These are phyloP conservation scores for Dendrocalamus sinicus DNA, from an alignment of 176 grass and related monocot species.

Conservation along the genomic window DNA sequence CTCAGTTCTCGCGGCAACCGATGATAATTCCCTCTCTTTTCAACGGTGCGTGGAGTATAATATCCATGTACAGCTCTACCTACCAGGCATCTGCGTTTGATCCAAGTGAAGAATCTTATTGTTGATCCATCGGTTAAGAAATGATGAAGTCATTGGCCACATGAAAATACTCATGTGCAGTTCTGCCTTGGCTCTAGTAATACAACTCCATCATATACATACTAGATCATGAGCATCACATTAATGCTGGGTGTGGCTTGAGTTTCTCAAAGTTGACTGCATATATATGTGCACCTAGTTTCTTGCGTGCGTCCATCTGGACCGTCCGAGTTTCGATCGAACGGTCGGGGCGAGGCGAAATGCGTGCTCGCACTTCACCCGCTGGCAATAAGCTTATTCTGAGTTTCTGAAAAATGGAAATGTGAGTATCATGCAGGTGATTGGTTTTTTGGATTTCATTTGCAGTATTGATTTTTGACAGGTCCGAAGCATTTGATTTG, in stretches of 20 bases:
- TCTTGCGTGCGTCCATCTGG: background rate
- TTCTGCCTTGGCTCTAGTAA: slow-evolving; percentile 26
- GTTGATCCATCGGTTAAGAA: slow-evolving; percentile 26
- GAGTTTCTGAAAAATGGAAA: background rate
- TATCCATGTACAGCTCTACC: background rate
- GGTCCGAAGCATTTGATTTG: slow-evolving; percentile 84
- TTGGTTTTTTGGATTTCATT: background rate
- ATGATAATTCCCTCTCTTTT: slow-evolving; percentile 41
- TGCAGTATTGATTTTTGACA: background rate
- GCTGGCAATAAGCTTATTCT: background rate
- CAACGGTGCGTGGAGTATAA: slow-evolving; percentile 37
- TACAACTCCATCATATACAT: background rate
- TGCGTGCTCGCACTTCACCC: background rate
- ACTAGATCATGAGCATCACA: slow-evolving; percentile 16
- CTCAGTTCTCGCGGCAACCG: slow-evolving; percentile 16
- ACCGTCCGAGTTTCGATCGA: background rate
- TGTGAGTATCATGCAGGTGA: background rate
- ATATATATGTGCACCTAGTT: background rate
- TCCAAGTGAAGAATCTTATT: slow-evolving; percentile 41
- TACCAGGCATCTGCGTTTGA: slow-evolving; percentile 30
- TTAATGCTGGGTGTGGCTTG: background rate
- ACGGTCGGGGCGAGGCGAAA: background rate
- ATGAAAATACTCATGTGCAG: slow-evolving; percentile 24
- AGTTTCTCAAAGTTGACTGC: background rate
- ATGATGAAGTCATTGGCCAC: slow-evolving; percentile 18